Conservation (phyloP, 2,329 filamentous ascomycete genomes). For the Xylariales sp. region DNA sequence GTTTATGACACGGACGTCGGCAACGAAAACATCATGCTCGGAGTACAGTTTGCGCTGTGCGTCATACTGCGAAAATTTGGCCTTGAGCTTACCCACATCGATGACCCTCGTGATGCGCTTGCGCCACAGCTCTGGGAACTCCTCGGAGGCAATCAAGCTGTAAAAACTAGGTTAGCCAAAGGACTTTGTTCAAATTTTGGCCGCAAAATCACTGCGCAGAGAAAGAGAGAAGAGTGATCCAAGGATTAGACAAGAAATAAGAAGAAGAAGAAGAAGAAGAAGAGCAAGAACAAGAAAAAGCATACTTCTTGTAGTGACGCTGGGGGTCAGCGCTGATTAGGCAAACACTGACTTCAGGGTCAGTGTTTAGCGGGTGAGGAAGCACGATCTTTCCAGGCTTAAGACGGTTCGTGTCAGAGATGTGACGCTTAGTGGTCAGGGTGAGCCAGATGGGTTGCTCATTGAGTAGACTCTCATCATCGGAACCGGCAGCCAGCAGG, state of each 20-base stretch:
- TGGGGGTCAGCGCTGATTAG: conserved; percentile 70
- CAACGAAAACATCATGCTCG: conserved; percentile 91
- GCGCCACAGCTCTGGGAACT: conserved; percentile 64
- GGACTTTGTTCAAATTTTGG: too few relatives aligned
- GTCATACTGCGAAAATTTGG: conserved; percentile 88
- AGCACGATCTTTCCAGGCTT: conserved; percentile 81
- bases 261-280: too few relatives aligned
- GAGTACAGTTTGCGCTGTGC: conserved; percentile 74
- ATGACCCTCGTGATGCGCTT: conserved; percentile 72
- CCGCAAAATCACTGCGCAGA: too few relatives aligned
- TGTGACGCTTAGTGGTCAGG: conserved; percentile 62
- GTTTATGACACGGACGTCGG: conserved; percentile 79
- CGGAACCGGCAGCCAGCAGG: conserved; percentile 44
- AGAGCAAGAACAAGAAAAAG: too few relatives aligned
- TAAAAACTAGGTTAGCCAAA: too few relatives aligned
- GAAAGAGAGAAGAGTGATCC: too few relatives aligned
- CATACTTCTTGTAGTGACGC: conserved; percentile 68
- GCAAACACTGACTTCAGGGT: conserved; percentile 56
- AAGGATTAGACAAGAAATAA: too few relatives aligned
- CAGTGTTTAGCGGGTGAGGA: conserved; percentile 70
- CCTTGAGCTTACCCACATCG: conserved; percentile 72
- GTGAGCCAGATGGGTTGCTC: conserved; percentile 58
- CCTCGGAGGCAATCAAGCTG: conserved; percentile 70
- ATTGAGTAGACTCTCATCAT: conserved; percentile 36
- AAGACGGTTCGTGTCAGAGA: conserved; percentile 68